phyloP scores from a whole-genome alignment of 129 eudicot species.

The Lactuca sativa region DNA sequence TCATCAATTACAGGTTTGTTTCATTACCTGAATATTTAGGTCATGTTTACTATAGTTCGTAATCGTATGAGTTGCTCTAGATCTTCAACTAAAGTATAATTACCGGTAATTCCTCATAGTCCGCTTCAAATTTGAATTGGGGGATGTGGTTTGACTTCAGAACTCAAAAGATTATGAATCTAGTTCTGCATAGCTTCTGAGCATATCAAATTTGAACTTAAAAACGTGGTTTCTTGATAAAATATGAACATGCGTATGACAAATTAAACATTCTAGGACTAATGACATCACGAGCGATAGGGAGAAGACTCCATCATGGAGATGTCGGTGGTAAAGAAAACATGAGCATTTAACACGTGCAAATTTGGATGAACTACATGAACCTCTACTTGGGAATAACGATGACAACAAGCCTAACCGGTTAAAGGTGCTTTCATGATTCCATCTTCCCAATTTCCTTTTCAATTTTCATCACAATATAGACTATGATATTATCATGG shows the following conservation, averaged over 20 bases:
- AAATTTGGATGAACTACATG: constrained; percentile 47
- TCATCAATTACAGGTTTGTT: no score
- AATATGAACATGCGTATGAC: constrained; percentile 22
- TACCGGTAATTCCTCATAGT: neutral
- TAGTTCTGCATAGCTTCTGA: neutral
- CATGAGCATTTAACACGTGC: constrained; percentile 48
- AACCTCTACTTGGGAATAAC: constrained; percentile 69
- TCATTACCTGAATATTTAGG: no score
- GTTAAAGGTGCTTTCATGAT: constrained; percentile 38
- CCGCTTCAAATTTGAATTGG: neutral
- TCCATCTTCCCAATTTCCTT: neutral
- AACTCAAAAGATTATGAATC: constrained; percentile 1
- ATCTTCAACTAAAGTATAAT: constrained; percentile 9
- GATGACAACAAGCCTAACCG: constrained; percentile 34
- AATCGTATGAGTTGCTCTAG: neutral
- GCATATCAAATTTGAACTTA: neutral
- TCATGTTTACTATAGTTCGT: no score
- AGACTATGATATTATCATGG: neutral
- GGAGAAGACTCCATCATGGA: constrained; percentile 82
- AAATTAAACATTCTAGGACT: neutral
- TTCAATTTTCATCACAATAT: neutral
- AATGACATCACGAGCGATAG: constrained; percentile 66
- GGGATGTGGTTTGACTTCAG: neutral
- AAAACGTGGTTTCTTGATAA: constrained; percentile 8
- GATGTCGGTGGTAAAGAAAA: constrained; percentile 75